Conservation (phyloP, 306 rosid species). For the Casuarina glauca region DNA sequence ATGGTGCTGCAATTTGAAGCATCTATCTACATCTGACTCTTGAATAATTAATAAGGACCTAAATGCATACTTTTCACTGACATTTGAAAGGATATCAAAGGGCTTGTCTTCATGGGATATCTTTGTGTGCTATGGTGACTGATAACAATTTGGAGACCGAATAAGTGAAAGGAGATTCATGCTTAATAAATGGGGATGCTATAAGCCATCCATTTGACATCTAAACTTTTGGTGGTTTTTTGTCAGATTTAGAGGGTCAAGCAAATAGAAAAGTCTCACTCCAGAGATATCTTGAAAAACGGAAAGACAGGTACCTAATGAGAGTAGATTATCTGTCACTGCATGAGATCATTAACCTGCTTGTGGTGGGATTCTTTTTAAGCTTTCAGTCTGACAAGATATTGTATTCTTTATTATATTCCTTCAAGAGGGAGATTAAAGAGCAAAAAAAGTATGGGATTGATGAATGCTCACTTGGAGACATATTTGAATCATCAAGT, state of each 20-base stretch:
- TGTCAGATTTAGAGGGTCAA: slow-evolving; percentile 82
- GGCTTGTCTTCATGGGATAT: background rate
- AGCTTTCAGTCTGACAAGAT: slow-evolving; percentile 29
- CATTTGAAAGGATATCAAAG: background rate
- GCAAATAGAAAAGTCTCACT: slow-evolving; percentile 73
- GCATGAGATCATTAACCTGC: slow-evolving; percentile 21
- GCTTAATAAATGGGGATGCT: background rate
- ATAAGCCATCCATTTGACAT: background rate
- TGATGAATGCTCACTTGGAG: slow-evolving; percentile 60
- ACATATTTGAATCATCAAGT: slow-evolving; percentile 66
- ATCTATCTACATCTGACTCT: background rate
- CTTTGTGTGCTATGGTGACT: background rate
- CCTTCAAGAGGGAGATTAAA: slow-evolving; percentile 71
- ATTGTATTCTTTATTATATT: slow-evolving; percentile 31
- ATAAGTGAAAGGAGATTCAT: slow-evolving; percentile 4
- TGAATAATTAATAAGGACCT: background rate
- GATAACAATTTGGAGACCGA: background rate
- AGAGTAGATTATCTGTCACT: slow-evolving; percentile 29
- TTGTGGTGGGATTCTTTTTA: slow-evolving; percentile 10
- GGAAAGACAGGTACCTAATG: slow-evolving; percentile 77
- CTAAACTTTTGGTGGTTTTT: slow-evolving; percentile 32
- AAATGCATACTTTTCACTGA: background rate
- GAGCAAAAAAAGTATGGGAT: slow-evolving; percentile 63
- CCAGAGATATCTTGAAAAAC: slow-evolving; percentile 90
- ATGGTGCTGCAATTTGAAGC: background rate